Evolutionary conservation across 768 basidiomycete species (phyloP), one percentile per base, ranked within the genome.

Genomic region (Lentinula raphanica): DNA sequence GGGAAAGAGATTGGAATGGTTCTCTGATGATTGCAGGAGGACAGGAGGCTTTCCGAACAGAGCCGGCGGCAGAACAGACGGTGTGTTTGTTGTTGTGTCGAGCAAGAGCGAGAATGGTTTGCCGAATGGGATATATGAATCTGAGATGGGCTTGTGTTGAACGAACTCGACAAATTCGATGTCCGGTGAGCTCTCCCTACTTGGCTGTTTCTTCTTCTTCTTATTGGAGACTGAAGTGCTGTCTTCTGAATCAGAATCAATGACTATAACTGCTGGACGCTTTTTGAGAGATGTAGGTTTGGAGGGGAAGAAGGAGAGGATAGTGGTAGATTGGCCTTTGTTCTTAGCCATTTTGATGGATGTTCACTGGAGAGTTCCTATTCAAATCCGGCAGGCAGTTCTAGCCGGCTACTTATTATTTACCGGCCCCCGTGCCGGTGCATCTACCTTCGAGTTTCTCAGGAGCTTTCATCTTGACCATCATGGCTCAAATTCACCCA

Each of bases 221-320:
- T 48, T 27, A 5, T 17, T n/a, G 17, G 27, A 13, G 17, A 42
- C 17, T 21, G 44, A 40, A 35, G n/a, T 23, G 8, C 31, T 64
- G 3, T 68, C 67, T 27, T 86, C 84, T 53, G 78, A 78, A 62
- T 86, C 85, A 19, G 85, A 85, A 65, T 87, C 85, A 56, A 88
- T 80, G 58, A 86, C 69, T 48, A 87, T 86, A 60, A 85, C 65
- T 61, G 86, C 79, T 60, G n/a, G n/a, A n/a, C n/a, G n/a, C n/a
- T n/a, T n/a, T n/a, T n/a, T n/a, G n/a, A n/a, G n/a, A n/a, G n/a
- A n/a, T n/a, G n/a, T n/a, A n/a, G n/a, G n/a, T n/a, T n/a, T 32
- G 23, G 59, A 9, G 17, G 59, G 36, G 25, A 48, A 59, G 19
- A 48, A 55, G 17, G 28, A 38, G 28, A 48, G 56, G 7, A 57